Base-by-base conservation (phyloP, 257 asterid species). In the Nemophila menziesii region DNA sequence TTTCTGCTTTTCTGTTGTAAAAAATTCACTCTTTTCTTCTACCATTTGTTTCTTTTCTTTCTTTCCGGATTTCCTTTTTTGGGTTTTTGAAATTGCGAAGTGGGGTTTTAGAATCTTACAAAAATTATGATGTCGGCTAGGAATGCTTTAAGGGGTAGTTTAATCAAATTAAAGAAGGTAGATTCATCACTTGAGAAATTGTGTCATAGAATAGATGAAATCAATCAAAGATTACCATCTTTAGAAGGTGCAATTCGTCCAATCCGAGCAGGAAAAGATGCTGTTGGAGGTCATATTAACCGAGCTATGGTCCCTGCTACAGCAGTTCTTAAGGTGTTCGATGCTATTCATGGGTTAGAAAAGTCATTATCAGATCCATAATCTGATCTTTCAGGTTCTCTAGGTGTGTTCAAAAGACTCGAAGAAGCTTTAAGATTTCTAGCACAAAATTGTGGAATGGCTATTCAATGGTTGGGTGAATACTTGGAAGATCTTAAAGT, bases 241-340 rank as follows among this genome's bases (percentile, higher is more conserved):
- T 44, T 83, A 48, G 95, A 78, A 55, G 83, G 78, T 2, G 78
- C 86, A 0, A 71, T 83, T 53, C 63, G 92, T 27, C 93, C 95
- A 0, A 83, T 87, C 26, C 71, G 77, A 34, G 92, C 95, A 23
- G 70, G 62, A 5, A 50, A 38, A 11, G 95, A 80, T 19, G 72
- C 81, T 4, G 92, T 75, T 38, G 82, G 92, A 16, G 92, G 85
- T 29, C 93, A 87, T 60, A 87, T 87, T 11, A 77, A 80, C 53
- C 67, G 95, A 39, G 95, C 93, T 4, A 79, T 87, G 44, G 95
- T 83, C 44, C 93, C 97, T 8, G 95, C 95, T 21, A 67, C 97
- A 39, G 83, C 95, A 0, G 95, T 83, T 56, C 92, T 87, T 19
- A 87, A 87, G 78, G 97, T 87, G 36, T 82, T 87, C 50, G 97